These are phyloP conservation scores for Aspergillus sp. DNA, from an alignment of 2,329 filamentous ascomycete genomes.

Conservation along the genomic window DNA sequence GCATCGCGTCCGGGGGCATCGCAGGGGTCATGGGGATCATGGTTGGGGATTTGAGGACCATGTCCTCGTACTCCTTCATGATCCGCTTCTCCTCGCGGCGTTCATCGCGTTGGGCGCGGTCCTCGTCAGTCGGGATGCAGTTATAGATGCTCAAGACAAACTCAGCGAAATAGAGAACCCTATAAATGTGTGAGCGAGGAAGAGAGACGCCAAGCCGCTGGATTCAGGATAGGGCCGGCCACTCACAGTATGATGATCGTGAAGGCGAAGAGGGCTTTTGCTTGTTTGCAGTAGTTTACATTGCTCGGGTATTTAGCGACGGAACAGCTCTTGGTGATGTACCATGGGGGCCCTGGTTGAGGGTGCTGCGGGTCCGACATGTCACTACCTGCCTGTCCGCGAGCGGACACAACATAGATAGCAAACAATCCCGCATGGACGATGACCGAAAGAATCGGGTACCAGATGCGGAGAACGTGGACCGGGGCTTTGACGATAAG, in stretches of 20 bases:
- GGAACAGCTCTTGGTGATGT: conserved; percentile 60
- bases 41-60: conserved; percentile 38
- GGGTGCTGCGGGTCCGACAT: conserved; percentile 54
- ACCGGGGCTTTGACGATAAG: conserved; percentile 57
- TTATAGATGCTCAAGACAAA: conserved; percentile 48
- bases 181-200: conserved; percentile 25
- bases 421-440: conserved; percentile 51
- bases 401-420: conserved; percentile 55
- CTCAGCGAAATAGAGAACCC: conserved; percentile 50
- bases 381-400: conserved; percentile 57
- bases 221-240: background rate
- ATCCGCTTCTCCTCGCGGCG: conserved; percentile 34
- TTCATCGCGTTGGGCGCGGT: conserved; percentile 32
- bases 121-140: conserved; percentile 42
- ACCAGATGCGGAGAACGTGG: conserved; percentile 56
- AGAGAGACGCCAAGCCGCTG: background rate
- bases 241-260: conserved; percentile 57
- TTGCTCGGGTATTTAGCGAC: conserved; percentile 47
- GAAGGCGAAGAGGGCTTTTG: conserved; percentile 57
- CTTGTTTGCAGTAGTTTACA: conserved; percentile 58
- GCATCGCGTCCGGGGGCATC: conserved; percentile 21
- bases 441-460: conserved; percentile 53
- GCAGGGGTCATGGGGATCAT: conserved; percentile 32
- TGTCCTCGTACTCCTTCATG: conserved; percentile 41
- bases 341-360: conserved; percentile 60